phyloP scores from a whole-genome alignment of 2,329 filamentous ascomycete genomes.

The Thermothelomyces thermophilus region DNA sequence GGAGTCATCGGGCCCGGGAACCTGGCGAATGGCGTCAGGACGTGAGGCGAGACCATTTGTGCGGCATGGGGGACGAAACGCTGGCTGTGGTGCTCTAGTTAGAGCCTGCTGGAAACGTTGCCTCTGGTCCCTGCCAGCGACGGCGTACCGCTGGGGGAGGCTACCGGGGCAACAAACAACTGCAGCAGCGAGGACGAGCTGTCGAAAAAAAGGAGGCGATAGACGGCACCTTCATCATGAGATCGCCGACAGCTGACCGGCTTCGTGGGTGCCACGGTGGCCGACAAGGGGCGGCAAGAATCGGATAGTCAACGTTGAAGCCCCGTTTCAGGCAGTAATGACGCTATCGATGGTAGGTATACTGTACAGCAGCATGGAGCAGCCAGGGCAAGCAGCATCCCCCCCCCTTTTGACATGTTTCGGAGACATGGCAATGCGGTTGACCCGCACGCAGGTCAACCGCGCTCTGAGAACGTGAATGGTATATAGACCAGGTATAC shows the following conservation, averaged over 20 bases:
- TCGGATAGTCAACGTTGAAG: background rate
- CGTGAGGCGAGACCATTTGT: slow-evolving; percentile 1
- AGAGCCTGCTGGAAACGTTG: background rate
- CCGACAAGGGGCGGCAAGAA: slow-evolving; percentile 5
- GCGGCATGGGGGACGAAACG: slow-evolving; percentile 5
- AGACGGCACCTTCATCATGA: background rate
- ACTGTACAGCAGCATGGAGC: slow-evolving; percentile 9
- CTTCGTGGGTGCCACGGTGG: slow-evolving; percentile 8
- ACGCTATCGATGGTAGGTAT: slow-evolving; percentile 11
- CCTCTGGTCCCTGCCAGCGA: background rate
- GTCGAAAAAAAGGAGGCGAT: background rate
- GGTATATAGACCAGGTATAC: slow-evolving; percentile 10
- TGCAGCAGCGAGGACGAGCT: background rate
- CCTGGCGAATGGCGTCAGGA: slow-evolving; percentile 4
- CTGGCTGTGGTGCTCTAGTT: background rate
- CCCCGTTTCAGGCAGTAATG: background rate
- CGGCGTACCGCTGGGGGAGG: slow-evolving; percentile 1
- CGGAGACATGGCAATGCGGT: slow-evolving; percentile 1
- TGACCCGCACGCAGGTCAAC: background rate
- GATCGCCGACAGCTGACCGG: background rate
- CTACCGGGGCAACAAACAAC: background rate
- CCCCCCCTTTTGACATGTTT: slow-evolving; percentile 7
- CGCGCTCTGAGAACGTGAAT: background rate
- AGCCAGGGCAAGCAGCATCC: slow-evolving; percentile 5
- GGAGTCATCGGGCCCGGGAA: background rate